Base-by-base conservation (phyloP, 2,329 filamentous ascomycete species). In the Cryphonectria naterciae region DNA sequence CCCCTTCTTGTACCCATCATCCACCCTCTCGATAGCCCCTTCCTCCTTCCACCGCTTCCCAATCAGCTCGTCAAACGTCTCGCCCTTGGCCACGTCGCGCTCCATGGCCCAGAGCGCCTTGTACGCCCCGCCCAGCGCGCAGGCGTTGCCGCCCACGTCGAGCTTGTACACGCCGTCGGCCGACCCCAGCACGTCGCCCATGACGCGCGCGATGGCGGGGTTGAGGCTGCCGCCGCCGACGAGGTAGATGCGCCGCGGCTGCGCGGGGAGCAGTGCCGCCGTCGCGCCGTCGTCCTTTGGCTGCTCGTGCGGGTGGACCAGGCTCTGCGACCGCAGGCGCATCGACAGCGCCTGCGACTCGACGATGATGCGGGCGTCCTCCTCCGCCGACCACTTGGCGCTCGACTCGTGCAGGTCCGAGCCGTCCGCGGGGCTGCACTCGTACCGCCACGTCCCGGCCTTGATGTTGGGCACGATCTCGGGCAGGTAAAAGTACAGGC, bases 291-390 rank as follows among this genome's bases (percentile, higher is more conserved):
- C 22, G 37, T 37, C 35, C 28, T 22, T 2, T 10, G 10, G n/a
- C 52, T 76, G 75, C 60, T 77, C 82, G 3, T 88, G 86, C 75
- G 81, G 81, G 75, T 86, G 82, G 3, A 97, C 93, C 10, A 98
- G 90, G 43, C 88, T 90, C 70, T 91, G 89, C 22, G 93, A 94
- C 58, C 96, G 93, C 37, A 98, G 89, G 2, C 95, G 92, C 80
- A 98, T 91, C 8, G 93, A 97, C 11, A 99, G 89, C 65, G 97
- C 91, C 80, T 99, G 96, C n/a, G 93, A 96, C 84, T 99, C 96
- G 72, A 98, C 88, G 77, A 98, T 98, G 67, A 89, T 85, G 71
- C 96, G 91, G 0, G 94, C 92, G 79, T 98, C 95, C n/a, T 87
- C 87, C 67, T 87, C 83, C 1, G 88, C 84, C n/a, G 83, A 77